Base-by-base conservation (phyloP, 2,329 filamentous ascomycete species). In the Tolypocladium ovalisporum region DNA sequence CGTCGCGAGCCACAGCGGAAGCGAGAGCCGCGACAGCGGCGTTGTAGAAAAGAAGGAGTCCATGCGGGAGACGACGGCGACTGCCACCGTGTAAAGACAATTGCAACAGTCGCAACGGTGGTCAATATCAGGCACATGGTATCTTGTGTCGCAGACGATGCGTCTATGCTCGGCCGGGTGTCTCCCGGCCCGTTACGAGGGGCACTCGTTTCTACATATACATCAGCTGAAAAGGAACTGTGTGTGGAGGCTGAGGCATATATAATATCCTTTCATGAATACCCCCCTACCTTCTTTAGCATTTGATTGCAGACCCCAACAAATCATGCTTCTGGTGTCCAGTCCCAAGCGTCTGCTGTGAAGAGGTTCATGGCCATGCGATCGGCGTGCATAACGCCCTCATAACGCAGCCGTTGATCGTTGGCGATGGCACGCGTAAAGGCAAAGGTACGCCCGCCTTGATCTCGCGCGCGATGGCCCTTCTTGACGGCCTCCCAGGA, bases 261-360 rank as follows among this genome's bases (percentile, higher is more conserved):
- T 52, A 35, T 51, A 52, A 35, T 51, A 52, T 35, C 47, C 47
- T 34, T 52, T 6, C 47, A 52, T 15, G 9, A 13, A 22, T 22
- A 12, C 19, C 47, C 29, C 10, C 29, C 19, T 22, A 29, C 19
- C 35, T 52, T 19, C 3, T 22, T 22, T 36, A 53, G 53, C 44
- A 37, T 27, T 17, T 40, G n/a, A 37, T 37, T 35, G n/a, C 17
- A 37, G 15, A 54, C 9, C 35, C 2, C 9, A 54, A 40, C 24
- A 44, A 34, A 58, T 71, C 60, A 73, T 4, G 57, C 59, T 60
- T 82, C 79, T 0, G 80, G 77, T 17, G 80, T 82, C 83, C 83
- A 86, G 62, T 84, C 75, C 83, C 83, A 86, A 55, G 70, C 72
- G 17, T 75, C 71, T 0, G 82, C 79, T 12, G 79, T 82, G 60